Evolutionary conservation across 2,329 filamentous ascomycete genomes (phyloP), one percentile per base, ranked within the genome.

Genomic region (Penicillium freii): DNA sequence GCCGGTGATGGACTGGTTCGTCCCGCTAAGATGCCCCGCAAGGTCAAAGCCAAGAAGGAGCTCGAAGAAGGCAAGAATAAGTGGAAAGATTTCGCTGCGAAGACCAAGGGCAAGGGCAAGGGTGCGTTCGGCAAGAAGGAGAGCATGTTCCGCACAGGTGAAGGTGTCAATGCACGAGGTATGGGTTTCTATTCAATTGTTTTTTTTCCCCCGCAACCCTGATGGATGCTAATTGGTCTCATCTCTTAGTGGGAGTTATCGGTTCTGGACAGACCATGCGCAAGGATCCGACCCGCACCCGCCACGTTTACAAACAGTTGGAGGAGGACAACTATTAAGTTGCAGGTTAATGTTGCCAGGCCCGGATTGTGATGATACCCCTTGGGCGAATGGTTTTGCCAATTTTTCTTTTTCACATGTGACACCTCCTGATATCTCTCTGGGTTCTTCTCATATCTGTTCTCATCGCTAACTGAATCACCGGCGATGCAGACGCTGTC

Each of bases 211-310:
- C 5, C 23, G n/a, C 11, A 33, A 54, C 33, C 50, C 27, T 43
- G 5, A 3, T n/a, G 11, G 59, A 23, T 42, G 63, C 72, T 74
- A 62, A 73, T 59, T 17, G 48, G 43, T 45, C 21, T 59, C 7
- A 23, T 44, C 31, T 38, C 11, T 44, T 64, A 97, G 94, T 99
- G 70, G 94, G 94, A 34, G 97, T 99, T 71, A 96, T 91, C 9
- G 94, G 94, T 61, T 97, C 92, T 54, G 94, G 94, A 58, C 91
- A 96, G 76, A 84, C 89, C 64, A 97, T 97, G 94, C 90, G 92
- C 67, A 97, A 96, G 76, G 94, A 97, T 72, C 85, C 86, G 47
- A 86, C 87, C 61, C 84, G 92, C 70, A 88, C 84, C 72, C 88
- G 91, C 68, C 91, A 96, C 71, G 87, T 94, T 64, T 95, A 96